Evolutionary conservation across 2,329 filamentous ascomycete genomes (phyloP), one percentile per base, ranked within the genome.

Genomic region (Neoscytalidium dimidiatum): DNA sequence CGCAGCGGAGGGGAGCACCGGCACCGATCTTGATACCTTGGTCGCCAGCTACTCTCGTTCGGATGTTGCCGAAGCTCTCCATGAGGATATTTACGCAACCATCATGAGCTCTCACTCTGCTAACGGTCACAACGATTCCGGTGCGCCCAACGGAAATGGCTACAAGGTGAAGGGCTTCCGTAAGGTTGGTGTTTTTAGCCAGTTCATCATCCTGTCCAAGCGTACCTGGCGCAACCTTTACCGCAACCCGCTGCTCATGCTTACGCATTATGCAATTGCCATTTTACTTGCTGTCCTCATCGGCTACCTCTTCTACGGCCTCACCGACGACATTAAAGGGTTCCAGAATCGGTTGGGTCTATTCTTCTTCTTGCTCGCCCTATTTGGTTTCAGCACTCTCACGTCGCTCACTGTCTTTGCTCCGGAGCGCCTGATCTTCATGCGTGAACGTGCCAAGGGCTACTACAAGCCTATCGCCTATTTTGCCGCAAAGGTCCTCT

Each of bases 141-240:
- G 78, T 13, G 80, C 82, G 2, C 77, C 82, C 4, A 87, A 86
- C 67, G 80, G 84, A 46, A 73, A 84, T 60, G 85, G 85, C 8
- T 86, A 92, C 69, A 80, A 79, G 67, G 88, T 94, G 67, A 91
- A 88, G 73, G 91, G 92, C 19, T 97, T 96, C 77, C 86, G 88
- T 65, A 92, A 95, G 66, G 85, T 97, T 65, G 89, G 94, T 52
- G 89, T 94, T 69, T 72, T 85, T 8, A 85, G 90, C 48, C 95
- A 99, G 77, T 98, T 99, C 78, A 74, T 89, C 63, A 97, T 99
- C 70, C 83, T 99, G 13, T 96, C 94, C 0, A 86, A 89, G 71
- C 88, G 95, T 51, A 99, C 95, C 0, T 99, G 94, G 94, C 93
- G 91, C 74, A 99, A 99, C 74, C 84, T 99, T 6, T 98, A 99